Evolutionary conservation across 1,284 basidiomycete species (phyloP).

Genomic region (Chondrostereum purpureum): DNA sequence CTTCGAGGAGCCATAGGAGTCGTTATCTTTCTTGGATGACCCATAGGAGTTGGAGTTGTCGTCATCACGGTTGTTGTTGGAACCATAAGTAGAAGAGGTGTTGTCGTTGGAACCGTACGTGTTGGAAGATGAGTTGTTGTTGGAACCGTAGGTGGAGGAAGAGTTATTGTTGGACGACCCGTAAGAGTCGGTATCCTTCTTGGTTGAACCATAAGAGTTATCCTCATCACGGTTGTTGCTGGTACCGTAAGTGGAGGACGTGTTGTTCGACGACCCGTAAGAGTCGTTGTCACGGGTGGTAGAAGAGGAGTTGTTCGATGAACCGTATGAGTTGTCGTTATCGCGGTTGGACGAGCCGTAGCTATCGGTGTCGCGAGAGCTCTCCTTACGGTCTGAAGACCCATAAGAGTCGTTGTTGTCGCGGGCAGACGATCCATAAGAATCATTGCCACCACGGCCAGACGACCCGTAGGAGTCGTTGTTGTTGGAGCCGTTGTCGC

Average conservation of each 20-base stretch:
- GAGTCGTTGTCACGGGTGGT: constrained; percentile 10
- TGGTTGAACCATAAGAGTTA: constrained; percentile 9
- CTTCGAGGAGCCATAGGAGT: constrained; percentile 18
- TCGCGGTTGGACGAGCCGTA: constrained; percentile 19
- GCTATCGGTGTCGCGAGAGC: too few relatives aligned
- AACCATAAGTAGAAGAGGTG: constrained; percentile 7
- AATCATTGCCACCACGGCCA: constrained; percentile 15
- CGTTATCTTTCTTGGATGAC: constrained; percentile 14
- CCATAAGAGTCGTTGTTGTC: constrained; percentile 15
- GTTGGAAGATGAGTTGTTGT: constrained; percentile 13
- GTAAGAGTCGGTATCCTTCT: constrained; percentile 10
- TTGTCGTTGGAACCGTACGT: constrained; percentile 5
- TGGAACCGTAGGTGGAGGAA: constrained; percentile 8
- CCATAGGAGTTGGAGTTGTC: constrained; percentile 15
- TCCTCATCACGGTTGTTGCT: too few relatives aligned
- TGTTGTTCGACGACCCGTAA: constrained; percentile 18
- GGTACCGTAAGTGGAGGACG: too few relatives aligned
- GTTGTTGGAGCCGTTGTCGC: constrained; percentile 8
- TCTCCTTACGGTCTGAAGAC: constrained; percentile 8
- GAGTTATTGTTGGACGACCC: constrained; percentile 15
- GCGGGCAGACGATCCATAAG: constrained; percentile 6
- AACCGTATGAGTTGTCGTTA: constrained; percentile 20
- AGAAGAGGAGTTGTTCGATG: constrained; percentile 17
- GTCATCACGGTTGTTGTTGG: constrained; percentile 9
- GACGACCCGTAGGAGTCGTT: constrained; percentile 14